phyloP scores from a whole-genome alignment of 129 eudicot species.

The Escallonia rubra region DNA sequence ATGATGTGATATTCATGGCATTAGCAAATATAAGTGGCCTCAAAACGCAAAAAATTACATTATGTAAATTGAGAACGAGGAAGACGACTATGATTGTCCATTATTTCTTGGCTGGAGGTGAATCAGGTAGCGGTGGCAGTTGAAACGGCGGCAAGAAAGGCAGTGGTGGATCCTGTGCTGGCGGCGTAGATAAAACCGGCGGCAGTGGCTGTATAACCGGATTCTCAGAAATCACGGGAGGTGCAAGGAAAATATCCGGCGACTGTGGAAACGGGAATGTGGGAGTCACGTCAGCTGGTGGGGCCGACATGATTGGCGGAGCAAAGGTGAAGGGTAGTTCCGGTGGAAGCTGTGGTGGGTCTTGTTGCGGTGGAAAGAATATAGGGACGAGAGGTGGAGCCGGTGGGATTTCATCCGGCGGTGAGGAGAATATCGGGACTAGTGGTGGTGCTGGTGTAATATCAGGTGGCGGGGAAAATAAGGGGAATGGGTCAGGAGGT shows the following conservation, averaged over 20 bases:
- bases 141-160: slow-evolving; percentile 5
- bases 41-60: background rate
- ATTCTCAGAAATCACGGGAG: slow-evolving; percentile 34
- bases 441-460: slow-evolving; percentile 28
- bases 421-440: slow-evolving; percentile 31
- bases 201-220: background rate
- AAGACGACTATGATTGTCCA: background rate
- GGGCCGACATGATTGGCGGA: slow-evolving; percentile 5
- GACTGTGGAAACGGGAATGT: slow-evolving; percentile 31
- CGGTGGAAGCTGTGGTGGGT: background rate
- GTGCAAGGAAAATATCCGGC: slow-evolving; percentile 16
- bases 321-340: slow-evolving; percentile 5
- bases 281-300: background rate
- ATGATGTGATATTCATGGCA: background rate
- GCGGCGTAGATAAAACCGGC: slow-evolving; percentile 10
- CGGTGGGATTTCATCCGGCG: slow-evolving; percentile 1
- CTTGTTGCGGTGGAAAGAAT: slow-evolving; percentile 25
- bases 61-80: background rate
- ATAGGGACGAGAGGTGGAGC: slow-evolving; percentile 34
- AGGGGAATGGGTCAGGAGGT: slow-evolving; percentile 28
- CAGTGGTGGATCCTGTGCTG: slow-evolving; percentile 14
- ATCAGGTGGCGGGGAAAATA: slow-evolving; percentile 19
- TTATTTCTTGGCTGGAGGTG: background rate
- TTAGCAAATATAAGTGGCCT: background rate
- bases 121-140: slow-evolving; percentile 4